Conservation (phyloP, 345 rosid species). For the Arabidopsis thaliana region DNA sequence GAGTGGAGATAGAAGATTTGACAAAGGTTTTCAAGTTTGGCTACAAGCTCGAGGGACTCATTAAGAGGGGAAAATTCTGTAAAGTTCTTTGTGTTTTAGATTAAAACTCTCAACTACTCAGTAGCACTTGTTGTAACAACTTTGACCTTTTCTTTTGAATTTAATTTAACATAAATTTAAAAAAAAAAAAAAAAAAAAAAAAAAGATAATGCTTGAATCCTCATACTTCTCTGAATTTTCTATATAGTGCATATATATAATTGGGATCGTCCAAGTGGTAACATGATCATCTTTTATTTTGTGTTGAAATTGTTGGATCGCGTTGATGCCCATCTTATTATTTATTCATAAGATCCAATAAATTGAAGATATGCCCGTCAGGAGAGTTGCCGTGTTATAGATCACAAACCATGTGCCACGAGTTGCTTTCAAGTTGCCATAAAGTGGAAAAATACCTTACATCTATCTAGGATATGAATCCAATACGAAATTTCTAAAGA, state of each 20-base stretch:
- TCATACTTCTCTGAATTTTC: background rate
- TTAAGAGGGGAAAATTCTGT: too few relatives aligned
- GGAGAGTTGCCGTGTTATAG: slow-evolving; percentile 12
- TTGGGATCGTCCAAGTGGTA: slow-evolving; percentile 25
- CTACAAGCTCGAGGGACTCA: too few relatives aligned
- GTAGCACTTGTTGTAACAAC: too few relatives aligned
- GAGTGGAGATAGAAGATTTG: too few relatives aligned
- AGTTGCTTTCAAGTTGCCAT: slow-evolving; percentile 34
- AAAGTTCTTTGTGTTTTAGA: too few relatives aligned
- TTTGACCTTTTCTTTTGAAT: too few relatives aligned
- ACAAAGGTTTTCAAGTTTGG: too few relatives aligned
- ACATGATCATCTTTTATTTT: slow-evolving; percentile 6
- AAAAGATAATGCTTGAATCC: background rate
- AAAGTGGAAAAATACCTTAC: background rate
- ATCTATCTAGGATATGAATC: background rate
- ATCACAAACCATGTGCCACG: slow-evolving; percentile 34
- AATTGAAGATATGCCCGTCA: slow-evolving; percentile 28
- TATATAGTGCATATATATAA: background rate
- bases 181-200: too few relatives aligned
- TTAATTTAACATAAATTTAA: too few relatives aligned
- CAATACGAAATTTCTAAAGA: background rate
- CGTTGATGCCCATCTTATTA: slow-evolving; percentile 27
- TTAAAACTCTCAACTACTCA: too few relatives aligned
- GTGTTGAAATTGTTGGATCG: slow-evolving; percentile 11
- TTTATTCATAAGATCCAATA: slow-evolving; percentile 26